These are phyloP conservation scores for Cladochytrium tenue DNA, from an alignment of 371 early-diverging fungal species.

Conservation along the genomic window DNA sequence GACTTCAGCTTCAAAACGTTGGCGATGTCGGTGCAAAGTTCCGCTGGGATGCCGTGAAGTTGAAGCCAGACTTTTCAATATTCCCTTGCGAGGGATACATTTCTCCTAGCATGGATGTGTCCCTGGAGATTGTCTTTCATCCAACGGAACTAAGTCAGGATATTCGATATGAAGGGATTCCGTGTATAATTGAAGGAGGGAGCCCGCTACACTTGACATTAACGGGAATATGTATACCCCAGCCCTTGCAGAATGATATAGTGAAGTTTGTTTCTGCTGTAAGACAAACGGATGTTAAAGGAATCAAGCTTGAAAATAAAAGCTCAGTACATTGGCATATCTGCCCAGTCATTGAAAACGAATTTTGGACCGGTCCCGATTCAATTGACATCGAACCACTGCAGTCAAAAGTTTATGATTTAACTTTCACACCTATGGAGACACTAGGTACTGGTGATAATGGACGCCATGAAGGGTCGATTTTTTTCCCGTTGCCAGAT, in stretches of 20 bases:
- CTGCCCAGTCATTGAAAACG: conserved; percentile 57
- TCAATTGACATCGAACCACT: conserved; percentile 50
- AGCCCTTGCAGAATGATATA: conserved; percentile 46
- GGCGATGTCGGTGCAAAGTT: conserved; percentile 59
- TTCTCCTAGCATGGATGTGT: conserved; percentile 56
- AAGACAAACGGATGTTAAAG: conserved; percentile 45
- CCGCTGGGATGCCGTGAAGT: conserved; percentile 45
- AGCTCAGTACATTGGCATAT: conserved; percentile 46
- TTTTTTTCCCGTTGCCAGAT: conserved; percentile 62
- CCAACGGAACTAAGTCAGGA: conserved; percentile 52
- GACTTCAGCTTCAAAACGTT: conserved; percentile 50
- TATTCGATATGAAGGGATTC: conserved; percentile 50
- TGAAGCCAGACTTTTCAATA: conserved; percentile 53
- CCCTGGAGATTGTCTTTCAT: conserved; percentile 57
- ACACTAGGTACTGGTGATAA: conserved; percentile 47
- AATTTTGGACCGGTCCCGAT: conserved; percentile 51
- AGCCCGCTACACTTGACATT: conserved; percentile 44
- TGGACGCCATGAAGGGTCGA: conserved; percentile 54
- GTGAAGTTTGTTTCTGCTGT: conserved; percentile 54
- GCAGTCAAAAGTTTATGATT: conserved; percentile 47
- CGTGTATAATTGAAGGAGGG: conserved; percentile 45
- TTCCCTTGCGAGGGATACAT: conserved; percentile 58
- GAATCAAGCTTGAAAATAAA: conserved; percentile 47
- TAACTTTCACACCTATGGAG: conserved; percentile 48
- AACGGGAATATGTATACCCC: conserved; percentile 51